Evolutionary conservation across 1,284 basidiomycete species (phyloP).

Genomic region (Pseudozyma sp.): DNA sequence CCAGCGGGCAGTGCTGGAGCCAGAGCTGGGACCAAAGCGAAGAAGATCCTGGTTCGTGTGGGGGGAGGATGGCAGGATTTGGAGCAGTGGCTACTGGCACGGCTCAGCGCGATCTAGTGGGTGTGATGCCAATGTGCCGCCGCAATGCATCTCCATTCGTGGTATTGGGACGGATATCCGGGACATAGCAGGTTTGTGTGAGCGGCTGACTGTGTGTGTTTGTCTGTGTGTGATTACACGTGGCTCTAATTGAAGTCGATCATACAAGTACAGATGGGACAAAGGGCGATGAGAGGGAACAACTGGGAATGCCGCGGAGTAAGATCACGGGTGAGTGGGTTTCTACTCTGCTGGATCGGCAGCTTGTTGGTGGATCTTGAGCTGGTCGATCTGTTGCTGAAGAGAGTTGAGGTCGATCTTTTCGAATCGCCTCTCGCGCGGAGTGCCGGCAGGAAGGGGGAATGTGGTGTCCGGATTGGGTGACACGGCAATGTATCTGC

Average conservation of each 20-base stretch:
- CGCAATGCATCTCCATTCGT: neutral
- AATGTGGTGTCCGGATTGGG: conserved; percentile 50
- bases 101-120: conserved; percentile 29
- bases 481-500: conserved; percentile 65
- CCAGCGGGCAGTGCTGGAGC: conserved; percentile 50
- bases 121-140: neutral
- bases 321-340: too few species aligned
- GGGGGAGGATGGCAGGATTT: conserved; percentile 83
- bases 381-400: conserved; percentile 47
- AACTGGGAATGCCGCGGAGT: too few species aligned
- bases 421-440: conserved; percentile 56
- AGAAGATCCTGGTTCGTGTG: conserved; percentile 63
- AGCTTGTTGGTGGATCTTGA: conserved; percentile 44
- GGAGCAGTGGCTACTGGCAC: conserved; percentile 75
- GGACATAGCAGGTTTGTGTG: too few species aligned
- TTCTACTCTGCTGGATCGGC: too few species aligned
- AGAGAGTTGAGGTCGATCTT: conserved; percentile 62
- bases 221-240: too few species aligned
- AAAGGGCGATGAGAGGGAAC: neutral
- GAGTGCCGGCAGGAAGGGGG: conserved; percentile 43
- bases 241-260: neutral
- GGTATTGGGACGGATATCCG: neutral
- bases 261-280: conserved; percentile 37
- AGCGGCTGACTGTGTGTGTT: too few species aligned
- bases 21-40: conserved; percentile 53